Percentiles rank a stretch among this genome's conserved stretches.
Evolutionary conservation across 2,329 filamentous ascomycete species (phyloP).

Genomic region (Trichophyton benhamiae): DNA sequence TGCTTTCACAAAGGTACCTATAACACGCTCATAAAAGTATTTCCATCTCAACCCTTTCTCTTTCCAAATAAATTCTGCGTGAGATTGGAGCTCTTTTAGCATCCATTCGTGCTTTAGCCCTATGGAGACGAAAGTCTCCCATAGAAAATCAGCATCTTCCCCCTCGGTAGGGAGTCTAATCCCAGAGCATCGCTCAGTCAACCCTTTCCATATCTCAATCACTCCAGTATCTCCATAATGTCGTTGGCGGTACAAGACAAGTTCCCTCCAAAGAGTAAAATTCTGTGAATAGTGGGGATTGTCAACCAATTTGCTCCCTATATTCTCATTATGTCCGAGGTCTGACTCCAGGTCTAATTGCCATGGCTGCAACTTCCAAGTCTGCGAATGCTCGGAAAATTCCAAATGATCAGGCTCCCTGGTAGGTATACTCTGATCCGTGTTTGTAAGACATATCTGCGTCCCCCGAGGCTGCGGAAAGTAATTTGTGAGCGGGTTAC

Average conservation of each 20-base stretch:
- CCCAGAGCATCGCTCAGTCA: conserved; percentile 22
- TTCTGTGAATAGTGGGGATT: conserved; percentile 21
- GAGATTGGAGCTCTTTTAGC: conserved; percentile 23
- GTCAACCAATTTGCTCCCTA: conserved; percentile 31
- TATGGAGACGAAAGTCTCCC: conserved; percentile 29
- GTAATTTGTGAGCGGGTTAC: not conserved
- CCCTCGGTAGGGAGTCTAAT: conserved; percentile 27
- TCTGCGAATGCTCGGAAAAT: not conserved
- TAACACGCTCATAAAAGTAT: conserved; percentile 27
- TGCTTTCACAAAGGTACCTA: conserved; percentile 24
- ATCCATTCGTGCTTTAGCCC: conserved; percentile 25
- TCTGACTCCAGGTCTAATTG: conserved; percentile 33
- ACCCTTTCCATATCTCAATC: conserved; percentile 30
- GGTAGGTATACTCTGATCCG: not conserved
- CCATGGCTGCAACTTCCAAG: conserved; percentile 17
- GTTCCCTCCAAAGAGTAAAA: conserved; percentile 34
- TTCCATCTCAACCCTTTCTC: conserved; percentile 28
- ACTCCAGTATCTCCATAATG: conserved; percentile 33
- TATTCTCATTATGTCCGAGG: conserved; percentile 24
- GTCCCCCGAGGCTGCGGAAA: not conserved
- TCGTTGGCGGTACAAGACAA: conserved; percentile 33
- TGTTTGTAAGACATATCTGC: not conserved
- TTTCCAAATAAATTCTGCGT: conserved; percentile 31
- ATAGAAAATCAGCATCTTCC: conserved; percentile 29
- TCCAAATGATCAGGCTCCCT: not conserved